Evolutionary conservation across 768 basidiomycete species (phyloP).

Genomic region (Collybia mongolica): DNA sequence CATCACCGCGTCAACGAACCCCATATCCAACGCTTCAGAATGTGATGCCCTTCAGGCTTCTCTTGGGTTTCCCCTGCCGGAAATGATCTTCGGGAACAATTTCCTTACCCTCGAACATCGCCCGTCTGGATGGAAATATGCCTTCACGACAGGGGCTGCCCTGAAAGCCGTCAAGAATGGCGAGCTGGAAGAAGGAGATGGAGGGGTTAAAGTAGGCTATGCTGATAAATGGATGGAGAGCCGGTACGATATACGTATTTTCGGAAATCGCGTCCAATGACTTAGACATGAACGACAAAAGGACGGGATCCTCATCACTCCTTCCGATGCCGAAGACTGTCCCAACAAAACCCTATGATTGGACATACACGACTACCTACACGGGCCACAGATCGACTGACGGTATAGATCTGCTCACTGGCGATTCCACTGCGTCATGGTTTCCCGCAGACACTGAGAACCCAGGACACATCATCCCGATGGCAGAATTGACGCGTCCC

Average conservation of each 20-base stretch:
- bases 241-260: conserved; percentile 49
- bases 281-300: conserved; percentile 22
- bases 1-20: conserved; percentile 68
- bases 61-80: conserved; percentile 82
- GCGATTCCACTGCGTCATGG: conserved; percentile 36
- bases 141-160: conserved; percentile 68
- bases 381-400: conserved; percentile 48
- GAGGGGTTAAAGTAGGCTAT: conserved; percentile 92
- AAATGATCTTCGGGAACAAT: conserved; percentile 97
- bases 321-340: conserved; percentile 71
- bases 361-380: conserved; percentile 96
- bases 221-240: conserved; percentile 93
- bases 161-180: conserved; percentile 73
- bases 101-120: conserved; percentile 64
- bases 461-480: conserved; percentile 66
- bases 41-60: conserved; percentile 65
- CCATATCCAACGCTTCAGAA: conserved; percentile 78
- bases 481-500: conserved; percentile 80
- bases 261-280: neutral
- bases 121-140: conserved; percentile 60
- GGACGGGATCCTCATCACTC: conserved; percentile 64
- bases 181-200: conserved; percentile 76
- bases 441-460: conserved; percentile 55
- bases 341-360: conserved; percentile 87
- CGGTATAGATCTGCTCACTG: conserved; percentile 14